These are phyloP conservation scores for Starmerella roubikii DNA, from an alignment of 805 yeast genomes.

Conservation along the genomic window DNA sequence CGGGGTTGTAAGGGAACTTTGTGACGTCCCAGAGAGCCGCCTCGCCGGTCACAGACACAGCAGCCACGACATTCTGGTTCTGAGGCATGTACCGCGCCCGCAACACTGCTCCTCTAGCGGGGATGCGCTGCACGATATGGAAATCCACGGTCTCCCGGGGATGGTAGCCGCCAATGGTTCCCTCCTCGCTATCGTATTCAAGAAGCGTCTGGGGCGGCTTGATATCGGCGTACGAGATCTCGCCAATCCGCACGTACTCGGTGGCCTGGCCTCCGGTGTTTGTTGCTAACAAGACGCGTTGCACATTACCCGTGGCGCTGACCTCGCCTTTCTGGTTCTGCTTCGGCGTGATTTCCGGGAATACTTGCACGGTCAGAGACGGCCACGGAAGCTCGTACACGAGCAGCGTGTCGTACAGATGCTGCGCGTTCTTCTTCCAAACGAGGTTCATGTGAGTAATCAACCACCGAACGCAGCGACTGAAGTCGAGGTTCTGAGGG, in stretches of 20 bases:
- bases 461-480: too few species aligned
- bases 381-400: conserved; percentile 53
- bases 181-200: conserved; percentile 29
- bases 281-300: conserved; percentile 41
- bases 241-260: conserved; percentile 35
- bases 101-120: conserved; percentile 60
- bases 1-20: conserved; percentile 47
- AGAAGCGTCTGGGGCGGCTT: conserved; percentile 19
- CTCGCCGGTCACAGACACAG: conserved; percentile 53
- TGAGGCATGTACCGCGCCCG: conserved; percentile 65
- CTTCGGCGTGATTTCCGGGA: conserved; percentile 37
- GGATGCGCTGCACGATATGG: conserved; percentile 42
- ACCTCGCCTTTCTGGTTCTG: conserved; percentile 3
- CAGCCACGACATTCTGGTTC: conserved; percentile 70
- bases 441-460: too few species aligned
- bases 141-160: conserved; percentile 28
- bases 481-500: too few species aligned
- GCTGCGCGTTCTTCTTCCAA: conserved; percentile 52
- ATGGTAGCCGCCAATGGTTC: conserved; percentile 25
- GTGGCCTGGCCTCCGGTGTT: conserved; percentile 45
- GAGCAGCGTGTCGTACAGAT: conserved; percentile 39
- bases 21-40: conserved; percentile 67
- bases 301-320: conserved; percentile 4
- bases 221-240: conserved; percentile 22
- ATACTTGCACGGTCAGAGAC: conserved; percentile 45